Conservation (phyloP, 805 yeast species). For the Monosporozyma aerobia region DNA sequence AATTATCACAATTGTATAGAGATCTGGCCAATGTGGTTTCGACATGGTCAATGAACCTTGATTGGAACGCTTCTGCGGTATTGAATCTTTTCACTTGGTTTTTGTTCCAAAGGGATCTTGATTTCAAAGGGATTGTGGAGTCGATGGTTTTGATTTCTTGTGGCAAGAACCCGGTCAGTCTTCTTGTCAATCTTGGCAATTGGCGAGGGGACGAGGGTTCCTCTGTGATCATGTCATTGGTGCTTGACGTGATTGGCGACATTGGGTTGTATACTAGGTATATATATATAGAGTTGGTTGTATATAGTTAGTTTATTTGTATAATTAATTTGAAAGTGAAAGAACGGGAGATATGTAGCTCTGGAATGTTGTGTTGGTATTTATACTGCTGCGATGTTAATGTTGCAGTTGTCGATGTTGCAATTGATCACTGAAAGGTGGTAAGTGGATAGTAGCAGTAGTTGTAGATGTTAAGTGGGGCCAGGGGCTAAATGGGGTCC, state of each 20-base stretch:
- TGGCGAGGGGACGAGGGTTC: constrained; percentile 29
- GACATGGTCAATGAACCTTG: constrained; percentile 69
- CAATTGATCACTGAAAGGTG: too few species aligned
- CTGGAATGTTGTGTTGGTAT: too few species aligned
- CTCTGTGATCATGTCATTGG: constrained; percentile 25
- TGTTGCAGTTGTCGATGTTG: too few species aligned
- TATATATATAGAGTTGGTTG: too few species aligned
- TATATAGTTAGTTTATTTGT: too few species aligned
- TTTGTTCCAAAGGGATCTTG: constrained; percentile 71
- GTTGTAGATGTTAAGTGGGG: too few species aligned
- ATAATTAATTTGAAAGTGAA: too few species aligned
- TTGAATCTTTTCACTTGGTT: constrained; percentile 46
- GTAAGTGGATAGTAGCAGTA: too few species aligned
- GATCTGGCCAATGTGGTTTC: constrained; percentile 89
- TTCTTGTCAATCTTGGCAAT: constrained; percentile 46
- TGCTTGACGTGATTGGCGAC: constrained; percentile 4
- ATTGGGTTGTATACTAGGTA: not conserved
- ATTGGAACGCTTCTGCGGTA: constrained; percentile 51
- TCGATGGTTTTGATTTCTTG: constrained; percentile 80
- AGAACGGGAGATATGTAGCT: too few species aligned
- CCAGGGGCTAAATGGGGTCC: too few species aligned
- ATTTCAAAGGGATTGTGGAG: constrained; percentile 66
- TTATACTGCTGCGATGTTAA: too few species aligned
- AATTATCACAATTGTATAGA: constrained; percentile 80
- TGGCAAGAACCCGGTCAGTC: constrained; percentile 86